Percentiles rank a stretch among this genome's conserved stretches.
These are phyloP conservation scores for Royoungia palumana DNA, from an alignment of 768 basidiomycete genomes.

Conservation along the genomic window DNA sequence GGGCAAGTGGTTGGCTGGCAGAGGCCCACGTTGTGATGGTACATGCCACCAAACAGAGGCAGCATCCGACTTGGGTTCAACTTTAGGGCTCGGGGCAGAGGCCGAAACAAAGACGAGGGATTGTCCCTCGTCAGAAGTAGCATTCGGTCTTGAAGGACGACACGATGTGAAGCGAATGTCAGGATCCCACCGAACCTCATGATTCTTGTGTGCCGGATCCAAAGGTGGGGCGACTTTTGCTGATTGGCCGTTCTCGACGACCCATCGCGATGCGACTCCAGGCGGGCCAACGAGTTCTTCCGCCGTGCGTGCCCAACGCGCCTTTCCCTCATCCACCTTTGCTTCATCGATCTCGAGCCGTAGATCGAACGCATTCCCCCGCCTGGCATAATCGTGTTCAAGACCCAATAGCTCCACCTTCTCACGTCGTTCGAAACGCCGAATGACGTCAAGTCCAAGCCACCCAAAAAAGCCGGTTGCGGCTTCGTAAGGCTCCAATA, in stretches of 20 bases:
- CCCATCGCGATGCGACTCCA: constrained; percentile 9
- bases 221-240: not conserved
- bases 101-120: too few relatives aligned
- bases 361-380: not conserved
- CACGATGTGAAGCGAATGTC: constrained; percentile 1
- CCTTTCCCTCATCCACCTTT: constrained; percentile 24
- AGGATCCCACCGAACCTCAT: constrained; percentile 15
- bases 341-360: constrained; percentile 18
- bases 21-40: constrained; percentile 8
- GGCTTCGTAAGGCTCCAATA: constrained; percentile 25
- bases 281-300: constrained; percentile 22
- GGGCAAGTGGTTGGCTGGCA: not conserved
- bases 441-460: constrained; percentile 17
- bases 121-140: constrained; percentile 1
- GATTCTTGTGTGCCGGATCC: not conserved
- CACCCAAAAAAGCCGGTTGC: constrained; percentile 30
- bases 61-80: constrained; percentile 10
- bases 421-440: not conserved
- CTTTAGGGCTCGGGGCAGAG: not conserved
- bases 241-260: not conserved
- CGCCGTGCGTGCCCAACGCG: constrained; percentile 14
- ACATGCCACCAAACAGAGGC: constrained; percentile 8
- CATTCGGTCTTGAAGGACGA: not conserved
- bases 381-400: not conserved
- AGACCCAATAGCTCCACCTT: not conserved